phyloP scores from a whole-genome alignment of 306 rosid genomes.

The Spatholobus suberectus region DNA sequence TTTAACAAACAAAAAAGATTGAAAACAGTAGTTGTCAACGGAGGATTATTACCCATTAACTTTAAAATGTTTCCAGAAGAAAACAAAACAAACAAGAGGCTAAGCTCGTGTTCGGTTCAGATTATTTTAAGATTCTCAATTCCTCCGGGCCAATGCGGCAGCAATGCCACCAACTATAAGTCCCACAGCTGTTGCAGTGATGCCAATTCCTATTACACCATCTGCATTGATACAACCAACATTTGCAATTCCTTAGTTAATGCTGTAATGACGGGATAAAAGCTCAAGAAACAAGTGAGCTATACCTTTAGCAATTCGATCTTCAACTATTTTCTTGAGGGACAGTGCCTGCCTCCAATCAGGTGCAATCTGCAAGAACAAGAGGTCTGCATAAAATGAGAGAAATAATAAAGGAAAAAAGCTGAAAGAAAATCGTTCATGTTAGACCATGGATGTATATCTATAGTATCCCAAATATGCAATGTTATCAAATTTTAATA shows the following conservation, averaged over 20 bases:
- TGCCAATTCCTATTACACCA: slow-evolving; percentile 94
- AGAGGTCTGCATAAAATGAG: neutral
- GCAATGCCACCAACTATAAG: slow-evolving; percentile 88
- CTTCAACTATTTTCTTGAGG: slow-evolving; percentile 74
- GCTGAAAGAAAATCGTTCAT: slow-evolving; percentile 17
- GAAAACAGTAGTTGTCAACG: slow-evolving; percentile 20
- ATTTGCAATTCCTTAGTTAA: slow-evolving; percentile 25
- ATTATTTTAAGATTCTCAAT: slow-evolving; percentile 42
- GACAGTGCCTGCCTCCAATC: slow-evolving; percentile 90
- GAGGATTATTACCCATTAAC: slow-evolving; percentile 37
- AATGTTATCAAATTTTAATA: neutral
- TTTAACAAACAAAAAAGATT: neutral
- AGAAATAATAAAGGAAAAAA: neutral
- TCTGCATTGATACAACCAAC: slow-evolving; percentile 55
- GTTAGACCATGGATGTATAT: neutral
- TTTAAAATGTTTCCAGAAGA: slow-evolving; percentile 15
- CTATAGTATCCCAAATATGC: slow-evolving; percentile 9
- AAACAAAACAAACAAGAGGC: slow-evolving; percentile 25
- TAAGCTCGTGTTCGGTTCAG: neutral
- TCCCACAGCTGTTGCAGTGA: slow-evolving; percentile 86
- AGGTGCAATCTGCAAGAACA: slow-evolving; percentile 80
- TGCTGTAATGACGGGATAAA: neutral
- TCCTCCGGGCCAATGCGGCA: slow-evolving; percentile 79
- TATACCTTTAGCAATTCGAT: slow-evolving; percentile 75
- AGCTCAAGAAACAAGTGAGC: slow-evolving; percentile 9